Evolutionary conservation across 331 rosid species (phyloP), one percentile per base, ranked within the genome.

Genomic region (Acacia pycnantha): DNA sequence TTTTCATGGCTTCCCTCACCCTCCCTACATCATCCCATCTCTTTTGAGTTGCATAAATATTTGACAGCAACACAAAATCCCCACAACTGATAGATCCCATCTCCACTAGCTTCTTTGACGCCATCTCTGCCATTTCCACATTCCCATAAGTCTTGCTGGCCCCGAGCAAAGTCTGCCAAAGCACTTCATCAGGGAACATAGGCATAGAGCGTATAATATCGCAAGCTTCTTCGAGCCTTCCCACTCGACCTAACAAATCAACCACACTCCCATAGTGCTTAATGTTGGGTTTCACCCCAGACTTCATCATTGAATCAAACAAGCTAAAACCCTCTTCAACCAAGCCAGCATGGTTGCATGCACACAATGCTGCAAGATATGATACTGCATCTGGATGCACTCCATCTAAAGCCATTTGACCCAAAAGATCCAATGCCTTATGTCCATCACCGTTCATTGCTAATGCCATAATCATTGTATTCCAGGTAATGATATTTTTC

Each of bases 151-250:
- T 93, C 93, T 92, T 95, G 89, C 93, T 81, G 11, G 97, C 98
- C 70, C 98, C 97, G 58, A 95, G 97, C 90, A 95, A 88, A 77
- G 82, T 92, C 87, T 92, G 97, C 98, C 97, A 91, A 31, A 93
- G 89, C 29, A 93, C 97, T 70, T 87, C 89, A 82, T 95, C 97
- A 51, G 97, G 91, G 41, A 85, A n/a, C 90, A 85, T 82, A 65
- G 94, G 89, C 95, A 89, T 86, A 4, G 92, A 90, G 41, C 83
- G 81, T 75, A 90, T 73, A 70, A 87, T 90, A 47, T 93, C 88
- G 37, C 77, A 91, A 13, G 97, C 98, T 79, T 93, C 98, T 84
- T 87, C 79, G 33, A 94, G 87, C 79, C 92, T 87, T 31, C 98
- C 98, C 0, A 97, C 97, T 70, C 98, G 79, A 76, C 97, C 98